These are phyloP conservation scores for Ganoderma multipileum DNA, from an alignment of 1,284 basidiomycete species.

Conservation along the genomic window DNA sequence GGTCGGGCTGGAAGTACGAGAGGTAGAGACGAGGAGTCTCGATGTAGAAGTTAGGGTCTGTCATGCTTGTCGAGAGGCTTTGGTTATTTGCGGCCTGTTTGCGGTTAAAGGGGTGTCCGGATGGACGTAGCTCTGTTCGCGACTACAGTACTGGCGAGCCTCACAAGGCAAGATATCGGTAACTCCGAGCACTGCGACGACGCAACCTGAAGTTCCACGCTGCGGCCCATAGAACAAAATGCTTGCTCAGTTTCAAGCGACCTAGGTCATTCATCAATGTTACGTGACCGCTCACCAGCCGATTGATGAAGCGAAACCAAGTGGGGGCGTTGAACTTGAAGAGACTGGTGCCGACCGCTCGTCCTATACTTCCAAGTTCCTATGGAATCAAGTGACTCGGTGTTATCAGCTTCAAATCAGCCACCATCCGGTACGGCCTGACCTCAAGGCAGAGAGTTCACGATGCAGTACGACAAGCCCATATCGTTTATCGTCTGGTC, in stretches of 20 bases:
- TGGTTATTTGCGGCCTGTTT: neutral
- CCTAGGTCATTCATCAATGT: neutral
- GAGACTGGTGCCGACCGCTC: no score
- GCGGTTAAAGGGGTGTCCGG: neutral
- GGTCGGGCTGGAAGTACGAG: slow-evolving; percentile 6
- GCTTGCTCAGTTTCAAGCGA: no score
- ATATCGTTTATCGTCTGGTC: neutral
- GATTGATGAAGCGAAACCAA: neutral
- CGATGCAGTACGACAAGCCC: neutral
- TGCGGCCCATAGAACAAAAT: no score
- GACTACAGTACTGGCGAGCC: neutral
- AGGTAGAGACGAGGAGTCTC: slow-evolving; percentile 17
- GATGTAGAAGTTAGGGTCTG: slow-evolving; percentile 15
- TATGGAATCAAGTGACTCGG: neutral
- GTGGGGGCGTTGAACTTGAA: neutral
- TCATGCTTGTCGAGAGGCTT: neutral
- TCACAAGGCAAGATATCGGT: neutral
- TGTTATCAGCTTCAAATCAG: neutral
- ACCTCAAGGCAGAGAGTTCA: neutral
- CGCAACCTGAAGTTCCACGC: neutral
- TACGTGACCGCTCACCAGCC: neutral
- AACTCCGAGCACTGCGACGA: neutral
- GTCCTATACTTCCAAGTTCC: no score
- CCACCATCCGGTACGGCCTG: neutral
- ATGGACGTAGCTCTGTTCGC: neutral